Base-by-base conservation (phyloP, 2,329 filamentous ascomycete species). In the Whalleya microplaca region DNA sequence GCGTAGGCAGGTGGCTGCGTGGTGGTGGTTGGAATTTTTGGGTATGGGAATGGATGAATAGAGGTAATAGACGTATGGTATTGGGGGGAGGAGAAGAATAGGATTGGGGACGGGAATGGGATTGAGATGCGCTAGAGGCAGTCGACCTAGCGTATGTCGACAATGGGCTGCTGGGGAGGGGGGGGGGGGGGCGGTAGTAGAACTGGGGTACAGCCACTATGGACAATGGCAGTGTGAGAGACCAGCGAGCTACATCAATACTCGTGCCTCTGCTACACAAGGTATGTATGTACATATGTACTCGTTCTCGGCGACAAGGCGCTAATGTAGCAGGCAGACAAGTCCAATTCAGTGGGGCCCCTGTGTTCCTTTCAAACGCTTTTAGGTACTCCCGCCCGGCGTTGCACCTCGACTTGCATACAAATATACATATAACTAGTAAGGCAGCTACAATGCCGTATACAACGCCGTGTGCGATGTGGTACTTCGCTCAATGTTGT, bases 151-250 rank as follows among this genome's bases (percentile, higher is more conserved):
- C 56, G 45, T 41, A 41, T 48, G 48, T 47, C 52, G 56, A 41
- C 45, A 55, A 47, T 57, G 54, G 48, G 46, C 54, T n/a, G n/a
- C n/a, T n/a, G n/a, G n/a, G n/a, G n/a, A n/a, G n/a, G n/a, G n/a
- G n/a, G n/a, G n/a, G n/a, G n/a, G n/a, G n/a, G n/a, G n/a, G n/a
- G n/a, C n/a, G n/a, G n/a, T n/a, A 53, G 64, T 67, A 67, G 52
- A 59, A 32, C 51, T 62, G 57, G 60, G 60, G 65, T 67, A 66
- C 55, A 64, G 57, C 58, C 63, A 64, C 60, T 58, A 61, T 62
- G 50, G 51, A 53, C 59, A 64, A 66, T 66, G 61, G 64, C 61
- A 55, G 62, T 63, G 61, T 63, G 56, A 58, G 60, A 58, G 60
- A 63, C 63, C 56, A 62, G 56, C 51, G 56, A 53, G 61, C 53